A percentile compares a stretch with the other conserved stretches of the same genome.
phyloP scores from a whole-genome alignment of 2,329 filamentous ascomycete genomes.

The Calcarisporium arbuscula region DNA sequence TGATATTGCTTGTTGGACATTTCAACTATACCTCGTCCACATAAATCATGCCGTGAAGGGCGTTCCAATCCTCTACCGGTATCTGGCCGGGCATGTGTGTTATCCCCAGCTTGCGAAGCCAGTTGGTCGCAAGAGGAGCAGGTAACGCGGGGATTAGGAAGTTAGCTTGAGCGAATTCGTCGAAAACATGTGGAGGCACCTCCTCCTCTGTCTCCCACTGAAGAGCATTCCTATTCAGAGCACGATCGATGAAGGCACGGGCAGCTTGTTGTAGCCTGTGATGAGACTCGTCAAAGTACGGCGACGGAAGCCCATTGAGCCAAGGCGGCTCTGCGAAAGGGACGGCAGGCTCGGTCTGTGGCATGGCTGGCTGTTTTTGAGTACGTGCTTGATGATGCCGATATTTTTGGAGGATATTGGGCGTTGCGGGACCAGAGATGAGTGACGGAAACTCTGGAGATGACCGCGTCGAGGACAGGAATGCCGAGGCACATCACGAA shows the following conservation, averaged over 20 bases:
- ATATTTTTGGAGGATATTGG: no score
- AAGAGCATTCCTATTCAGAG: slow-evolving; percentile 55
- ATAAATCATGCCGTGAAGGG: slow-evolving; percentile 65
- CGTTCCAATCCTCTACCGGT: slow-evolving; percentile 68
- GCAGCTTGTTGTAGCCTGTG: slow-evolving; percentile 60
- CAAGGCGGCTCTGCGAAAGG: slow-evolving; percentile 72
- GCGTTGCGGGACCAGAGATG: no score
- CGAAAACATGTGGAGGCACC: slow-evolving; percentile 58
- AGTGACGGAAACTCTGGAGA: no score
- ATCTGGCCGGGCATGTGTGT: slow-evolving; percentile 60
- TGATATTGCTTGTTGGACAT: no score
- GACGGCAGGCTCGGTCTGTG: no score
- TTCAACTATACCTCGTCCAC: slow-evolving; percentile 44
- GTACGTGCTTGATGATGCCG: no score
- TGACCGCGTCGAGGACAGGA: no score
- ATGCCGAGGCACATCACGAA: no score
- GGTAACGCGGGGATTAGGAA: slow-evolving; percentile 68
- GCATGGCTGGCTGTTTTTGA: no score
- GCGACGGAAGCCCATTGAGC: slow-evolving; percentile 61
- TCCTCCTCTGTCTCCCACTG: slow-evolving; percentile 65
- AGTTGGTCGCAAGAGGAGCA: slow-evolving; percentile 60
- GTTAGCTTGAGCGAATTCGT: slow-evolving; percentile 56
- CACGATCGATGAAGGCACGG: slow-evolving; percentile 57
- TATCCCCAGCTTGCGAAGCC: slow-evolving; percentile 61
- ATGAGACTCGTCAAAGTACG: slow-evolving; percentile 64